Conservation (phyloP, 805 yeast species). For the Suhomyces vadensis region DNA sequence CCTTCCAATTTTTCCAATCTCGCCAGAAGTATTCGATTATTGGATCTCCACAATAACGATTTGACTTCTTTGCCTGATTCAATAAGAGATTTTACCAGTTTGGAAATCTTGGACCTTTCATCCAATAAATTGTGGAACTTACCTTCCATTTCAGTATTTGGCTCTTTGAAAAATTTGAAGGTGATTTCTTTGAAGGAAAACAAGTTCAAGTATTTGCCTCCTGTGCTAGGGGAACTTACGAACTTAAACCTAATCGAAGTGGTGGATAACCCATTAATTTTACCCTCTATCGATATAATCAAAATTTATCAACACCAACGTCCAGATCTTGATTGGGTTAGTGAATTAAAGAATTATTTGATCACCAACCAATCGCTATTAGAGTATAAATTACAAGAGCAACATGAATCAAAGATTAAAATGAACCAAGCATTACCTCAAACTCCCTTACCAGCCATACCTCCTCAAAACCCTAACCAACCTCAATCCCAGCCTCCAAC, state of each 20-base stretch:
- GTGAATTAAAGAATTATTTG: conserved; percentile 40
- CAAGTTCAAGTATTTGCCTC: conserved; percentile 54
- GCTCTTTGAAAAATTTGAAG: conserved; percentile 44
- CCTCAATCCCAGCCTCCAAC: conserved; percentile 7
- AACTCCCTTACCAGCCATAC: not conserved
- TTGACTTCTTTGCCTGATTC: conserved; percentile 53
- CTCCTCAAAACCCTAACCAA: conserved; percentile 3
- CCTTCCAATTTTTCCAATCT: conserved; percentile 50
- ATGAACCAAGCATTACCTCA: conserved; percentile 9
- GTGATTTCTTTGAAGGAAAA: conserved; percentile 65
- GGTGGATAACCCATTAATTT: conserved; percentile 59
- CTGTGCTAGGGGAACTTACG: conserved; percentile 50
- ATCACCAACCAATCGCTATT: conserved; percentile 33
- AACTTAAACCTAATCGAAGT: conserved; percentile 60
- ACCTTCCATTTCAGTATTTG: conserved; percentile 29
- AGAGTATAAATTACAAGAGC: conserved; percentile 27
- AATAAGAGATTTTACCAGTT: conserved; percentile 33
- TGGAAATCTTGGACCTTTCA: conserved; percentile 70
- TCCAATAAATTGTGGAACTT: conserved; percentile 51
- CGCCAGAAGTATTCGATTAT: conserved; percentile 47
- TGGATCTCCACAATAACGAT: conserved; percentile 66
- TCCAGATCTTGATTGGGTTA: conserved; percentile 47
- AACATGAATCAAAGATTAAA: conserved; percentile 11
- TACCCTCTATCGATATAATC: conserved; percentile 43
- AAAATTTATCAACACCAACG: conserved; percentile 37